Evolutionary conservation across 2,329 filamentous ascomycete species (phyloP).

Genomic region (Leptodontidium sp.): DNA sequence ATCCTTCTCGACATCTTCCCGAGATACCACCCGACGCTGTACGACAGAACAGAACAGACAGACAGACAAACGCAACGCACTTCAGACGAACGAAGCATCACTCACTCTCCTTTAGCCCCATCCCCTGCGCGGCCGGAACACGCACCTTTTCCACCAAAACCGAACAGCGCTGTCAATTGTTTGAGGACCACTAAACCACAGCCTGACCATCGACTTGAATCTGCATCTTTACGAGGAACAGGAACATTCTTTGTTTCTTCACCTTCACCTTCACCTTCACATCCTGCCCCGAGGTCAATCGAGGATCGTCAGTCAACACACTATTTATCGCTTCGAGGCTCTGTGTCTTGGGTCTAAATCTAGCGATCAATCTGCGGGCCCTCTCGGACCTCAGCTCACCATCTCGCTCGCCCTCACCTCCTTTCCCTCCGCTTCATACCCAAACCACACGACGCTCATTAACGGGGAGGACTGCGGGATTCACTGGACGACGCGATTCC

Average conservation of each 20-base stretch:
- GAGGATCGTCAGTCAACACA: background rate
- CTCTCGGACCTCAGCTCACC: background rate
- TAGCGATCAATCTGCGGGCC: slow-evolving; percentile 17
- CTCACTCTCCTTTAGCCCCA: background rate
- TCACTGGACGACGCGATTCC: background rate
- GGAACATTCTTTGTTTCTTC: slow-evolving; percentile 15
- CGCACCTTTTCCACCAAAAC: slow-evolving; percentile 1
- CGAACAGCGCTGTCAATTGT: background rate
- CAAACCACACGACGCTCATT: slow-evolving; percentile 29
- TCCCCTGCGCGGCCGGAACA: slow-evolving; percentile 16
- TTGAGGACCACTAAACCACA: background rate
- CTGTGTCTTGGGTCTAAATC: slow-evolving; percentile 21
- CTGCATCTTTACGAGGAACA: background rate
- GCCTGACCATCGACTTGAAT: background rate
- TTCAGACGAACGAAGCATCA: slow-evolving; percentile 22
- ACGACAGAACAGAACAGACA: background rate
- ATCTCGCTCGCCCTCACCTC: slow-evolving; percentile 13
- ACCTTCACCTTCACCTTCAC: background rate
- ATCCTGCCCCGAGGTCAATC: slow-evolving; percentile 16
- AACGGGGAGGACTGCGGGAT: slow-evolving; percentile 11
- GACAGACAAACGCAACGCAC: slow-evolving; percentile 2
- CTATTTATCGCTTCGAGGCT: slow-evolving; percentile 15
- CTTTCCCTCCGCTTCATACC: slow-evolving; percentile 15
- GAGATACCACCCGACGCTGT: slow-evolving; percentile 5
- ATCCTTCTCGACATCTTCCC: background rate